Percentiles rank a stretch among this genome's conserved stretches.
Evolutionary conservation across 306 rosid genomes (phyloP).

Genomic region (Comarum palustre): DNA sequence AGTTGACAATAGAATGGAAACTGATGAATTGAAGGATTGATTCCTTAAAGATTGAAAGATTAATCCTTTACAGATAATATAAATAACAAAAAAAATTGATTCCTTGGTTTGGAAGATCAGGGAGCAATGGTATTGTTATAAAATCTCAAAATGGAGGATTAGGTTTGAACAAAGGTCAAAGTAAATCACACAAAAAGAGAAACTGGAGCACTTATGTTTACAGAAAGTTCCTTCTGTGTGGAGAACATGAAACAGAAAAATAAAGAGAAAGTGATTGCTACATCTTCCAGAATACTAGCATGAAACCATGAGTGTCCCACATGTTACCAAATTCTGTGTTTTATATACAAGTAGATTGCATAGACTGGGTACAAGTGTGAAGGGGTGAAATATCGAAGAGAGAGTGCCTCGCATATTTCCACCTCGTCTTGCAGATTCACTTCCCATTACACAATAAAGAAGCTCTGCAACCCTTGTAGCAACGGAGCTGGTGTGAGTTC

Average conservation of each 20-base stretch:
- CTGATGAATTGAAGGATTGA: neutral
- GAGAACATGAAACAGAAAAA: neutral
- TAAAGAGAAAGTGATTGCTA: neutral
- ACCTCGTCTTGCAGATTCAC: neutral
- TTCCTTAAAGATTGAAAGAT: no score
- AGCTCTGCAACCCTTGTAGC: neutral
- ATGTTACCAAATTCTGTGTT: neutral
- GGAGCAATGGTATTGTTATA: neutral
- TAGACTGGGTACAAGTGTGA: neutral
- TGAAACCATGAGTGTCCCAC: no score
- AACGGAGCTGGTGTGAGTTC: neutral
- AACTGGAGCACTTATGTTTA: neutral
- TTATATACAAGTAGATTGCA: neutral
- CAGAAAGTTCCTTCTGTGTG: neutral
- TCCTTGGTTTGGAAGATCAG: neutral
- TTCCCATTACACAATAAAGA: neutral
- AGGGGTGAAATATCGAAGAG: neutral
- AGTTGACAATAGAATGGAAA: neutral
- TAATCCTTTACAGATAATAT: no score
- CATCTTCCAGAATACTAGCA: neutral
- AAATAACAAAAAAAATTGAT: no score
- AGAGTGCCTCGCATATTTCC: neutral
- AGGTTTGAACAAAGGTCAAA: neutral
- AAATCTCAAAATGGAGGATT: neutral
- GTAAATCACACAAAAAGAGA: neutral